phyloP scores from a whole-genome alignment of 1,284 basidiomycete species.

The Cystobasidium slooffiae region DNA sequence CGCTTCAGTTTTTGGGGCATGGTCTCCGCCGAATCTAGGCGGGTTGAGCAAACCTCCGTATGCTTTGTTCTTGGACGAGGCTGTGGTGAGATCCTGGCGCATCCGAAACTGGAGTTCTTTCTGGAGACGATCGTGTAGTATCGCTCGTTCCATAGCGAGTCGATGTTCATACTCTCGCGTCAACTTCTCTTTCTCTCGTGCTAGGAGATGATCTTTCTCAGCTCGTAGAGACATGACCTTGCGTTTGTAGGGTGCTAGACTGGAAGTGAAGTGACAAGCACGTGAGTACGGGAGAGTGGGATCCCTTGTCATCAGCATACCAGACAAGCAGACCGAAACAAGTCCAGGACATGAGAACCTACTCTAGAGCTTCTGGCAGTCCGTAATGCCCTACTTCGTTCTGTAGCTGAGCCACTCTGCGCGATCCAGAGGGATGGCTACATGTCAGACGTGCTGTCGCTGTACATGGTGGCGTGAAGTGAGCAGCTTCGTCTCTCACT shows the following conservation, averaged over 20 bases:
- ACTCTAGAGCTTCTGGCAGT: conserved; percentile 7
- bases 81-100: conserved; percentile 7
- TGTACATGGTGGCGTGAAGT: neutral
- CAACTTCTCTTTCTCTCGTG: conserved; percentile 13
- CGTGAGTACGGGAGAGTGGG: neutral
- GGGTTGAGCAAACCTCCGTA: conserved; percentile 21
- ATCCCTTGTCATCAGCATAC: neutral
- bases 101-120: conserved; percentile 23
- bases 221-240: neutral
- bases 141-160: conserved; percentile 10
- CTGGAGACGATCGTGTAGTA: conserved; percentile 26
- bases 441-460: conserved; percentile 10
- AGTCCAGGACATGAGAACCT: neutral
- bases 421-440: neutral
- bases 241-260: conserved; percentile 13
- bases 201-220: conserved; percentile 16
- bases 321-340: neutral
- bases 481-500: neutral
- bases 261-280: neutral
- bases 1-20: conserved; percentile 8
- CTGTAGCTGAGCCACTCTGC: conserved; percentile 8
- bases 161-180: conserved; percentile 5
- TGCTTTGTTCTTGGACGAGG: neutral
- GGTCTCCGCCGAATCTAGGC: neutral
- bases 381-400: conserved; percentile 6